Percentiles rank a stretch among this genome's conserved stretches.
These are phyloP conservation scores for Diaporthe citriasiana DNA, from an alignment of 2,329 filamentous ascomycete species.

Conservation along the genomic window DNA sequence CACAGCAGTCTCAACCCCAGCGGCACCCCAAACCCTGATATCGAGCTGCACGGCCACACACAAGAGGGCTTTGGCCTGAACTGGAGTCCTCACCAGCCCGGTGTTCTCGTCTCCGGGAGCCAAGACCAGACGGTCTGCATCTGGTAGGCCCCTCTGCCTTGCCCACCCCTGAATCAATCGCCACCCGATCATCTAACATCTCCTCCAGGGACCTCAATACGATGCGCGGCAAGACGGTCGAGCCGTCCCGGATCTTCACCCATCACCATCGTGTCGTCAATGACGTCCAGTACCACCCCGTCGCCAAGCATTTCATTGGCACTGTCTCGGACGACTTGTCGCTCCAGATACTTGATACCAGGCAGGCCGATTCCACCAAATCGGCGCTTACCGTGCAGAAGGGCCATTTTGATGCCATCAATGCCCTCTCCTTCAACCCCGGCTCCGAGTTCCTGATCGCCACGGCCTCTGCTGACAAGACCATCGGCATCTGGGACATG, in stretches of 20 bases:
- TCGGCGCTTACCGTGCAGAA: slow-evolving; percentile 78
- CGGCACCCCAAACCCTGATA: slow-evolving; percentile 82
- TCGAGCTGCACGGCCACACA: slow-evolving; percentile 87
- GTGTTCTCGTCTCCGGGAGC: slow-evolving; percentile 88
- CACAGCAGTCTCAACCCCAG: slow-evolving; percentile 81
- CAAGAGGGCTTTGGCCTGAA: slow-evolving; percentile 92
- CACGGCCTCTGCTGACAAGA: slow-evolving; percentile 95
- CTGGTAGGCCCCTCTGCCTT: slow-evolving; percentile 72
- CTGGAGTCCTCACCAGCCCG: slow-evolving; percentile 89
- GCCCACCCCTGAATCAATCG: too few relatives aligned
- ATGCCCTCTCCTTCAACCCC: slow-evolving; percentile 95
- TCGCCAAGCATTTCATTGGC: slow-evolving; percentile 87
- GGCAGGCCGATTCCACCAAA: slow-evolving; percentile 74
- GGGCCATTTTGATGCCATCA: slow-evolving; percentile 93
- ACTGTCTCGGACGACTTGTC: slow-evolving; percentile 96
- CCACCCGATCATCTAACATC: neutral
- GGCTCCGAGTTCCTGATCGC: slow-evolving; percentile 90
- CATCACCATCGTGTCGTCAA: slow-evolving; percentile 95
- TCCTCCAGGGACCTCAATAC: slow-evolving; percentile 41
- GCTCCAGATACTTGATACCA: slow-evolving; percentile 91
- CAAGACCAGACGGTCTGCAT: slow-evolving; percentile 93
- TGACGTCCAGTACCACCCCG: slow-evolving; percentile 94
- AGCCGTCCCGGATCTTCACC: slow-evolving; percentile 81
- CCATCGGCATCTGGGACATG: slow-evolving; percentile 94
- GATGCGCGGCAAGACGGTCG: slow-evolving; percentile 74